Evolutionary conservation across 345 rosid genomes (phyloP), one percentile per base, ranked within the genome.

Genomic region (Melastoma malabathricum): DNA sequence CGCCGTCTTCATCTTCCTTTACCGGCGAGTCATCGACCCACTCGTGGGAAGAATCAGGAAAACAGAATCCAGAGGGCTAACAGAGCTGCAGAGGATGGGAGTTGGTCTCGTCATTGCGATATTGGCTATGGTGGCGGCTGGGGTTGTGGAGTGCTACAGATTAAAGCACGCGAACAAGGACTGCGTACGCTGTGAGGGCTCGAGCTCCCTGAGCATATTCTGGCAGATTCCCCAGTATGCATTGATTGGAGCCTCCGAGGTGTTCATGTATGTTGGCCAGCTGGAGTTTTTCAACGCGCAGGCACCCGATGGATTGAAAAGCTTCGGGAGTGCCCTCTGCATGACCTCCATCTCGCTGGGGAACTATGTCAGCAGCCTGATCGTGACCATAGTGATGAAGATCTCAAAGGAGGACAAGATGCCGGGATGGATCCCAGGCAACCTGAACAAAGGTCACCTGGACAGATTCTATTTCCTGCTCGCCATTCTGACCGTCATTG

Each of bases 381-480:
- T 93, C 10, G 88, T 93, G 57, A 83, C 94, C 15, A 88, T 78
- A 82, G 89, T 88, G 16, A 79, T 85, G 85, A 88, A 88, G 85
- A 79, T 93, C 70, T 93, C 99, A 4, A 71, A 92, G 2, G 80
- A 62, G 54, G 92, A 81, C 61, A 78, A 80, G 70, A 81, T 82
- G 94, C 85, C 96, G 0, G 99, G 97, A 59, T 93, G 99, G 99
- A 82, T 93, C 38, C 94, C 99, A 0, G 80, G 96, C 56, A 88
- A 93, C 58, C 87, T 93, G 34, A 93, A 93, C 87, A 80, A 58
- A 67, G 99, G 99, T 58, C 99, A 88, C 64, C 76, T 92, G 9
- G 98, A 92, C 58, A 64, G 97, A 64, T 92, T 92, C 58, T 92
- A 77, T 72, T 93, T 93, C 81, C 84, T 93, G 29, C 64, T 93